These are phyloP conservation scores for Mycena filopes DNA, from an alignment of 768 basidiomycete genomes.

Conservation along the genomic window DNA sequence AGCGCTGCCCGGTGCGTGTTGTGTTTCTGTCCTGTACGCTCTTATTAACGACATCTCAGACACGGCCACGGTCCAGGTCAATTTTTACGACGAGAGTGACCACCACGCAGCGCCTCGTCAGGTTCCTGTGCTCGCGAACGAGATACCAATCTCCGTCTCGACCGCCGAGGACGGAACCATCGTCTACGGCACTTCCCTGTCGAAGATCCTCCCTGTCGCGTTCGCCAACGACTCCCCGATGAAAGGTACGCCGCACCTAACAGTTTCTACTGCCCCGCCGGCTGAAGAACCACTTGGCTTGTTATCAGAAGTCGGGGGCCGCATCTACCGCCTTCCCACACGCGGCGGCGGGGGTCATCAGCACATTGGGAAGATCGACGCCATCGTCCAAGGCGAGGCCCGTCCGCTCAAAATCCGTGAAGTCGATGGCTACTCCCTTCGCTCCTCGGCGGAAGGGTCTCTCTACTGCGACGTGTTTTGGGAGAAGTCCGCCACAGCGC, in stretches of 20 bases:
- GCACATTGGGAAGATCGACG: constrained; percentile 8
- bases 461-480: constrained; percentile 5
- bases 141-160: not conserved
- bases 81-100: constrained; percentile 4
- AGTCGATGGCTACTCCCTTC: constrained; percentile 16
- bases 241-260: not conserved
- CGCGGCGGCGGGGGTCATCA: not conserved
- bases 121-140: constrained; percentile 7
- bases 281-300: too few relatives aligned
- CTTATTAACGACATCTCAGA: not conserved
- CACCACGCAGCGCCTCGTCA: not conserved
- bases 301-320: constrained; percentile 3
- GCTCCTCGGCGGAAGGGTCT: not conserved
- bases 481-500: too few relatives aligned
- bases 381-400: not conserved
- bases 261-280: not conserved
- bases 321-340: constrained; percentile 8
- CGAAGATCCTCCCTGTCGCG: constrained; percentile 7
- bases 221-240: constrained; percentile 17
- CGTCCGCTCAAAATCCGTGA: not conserved
- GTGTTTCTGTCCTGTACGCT: not conserved
- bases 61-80: constrained; percentile 7
- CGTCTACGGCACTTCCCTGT: not conserved
- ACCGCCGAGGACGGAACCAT: not conserved
- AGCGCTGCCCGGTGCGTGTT: too few relatives aligned